A percentile compares a stretch with the other conserved stretches of the same genome.
These are phyloP conservation scores for Aureobasidium sp. DNA, from an alignment of 2,329 filamentous ascomycete species.

Conservation along the genomic window DNA sequence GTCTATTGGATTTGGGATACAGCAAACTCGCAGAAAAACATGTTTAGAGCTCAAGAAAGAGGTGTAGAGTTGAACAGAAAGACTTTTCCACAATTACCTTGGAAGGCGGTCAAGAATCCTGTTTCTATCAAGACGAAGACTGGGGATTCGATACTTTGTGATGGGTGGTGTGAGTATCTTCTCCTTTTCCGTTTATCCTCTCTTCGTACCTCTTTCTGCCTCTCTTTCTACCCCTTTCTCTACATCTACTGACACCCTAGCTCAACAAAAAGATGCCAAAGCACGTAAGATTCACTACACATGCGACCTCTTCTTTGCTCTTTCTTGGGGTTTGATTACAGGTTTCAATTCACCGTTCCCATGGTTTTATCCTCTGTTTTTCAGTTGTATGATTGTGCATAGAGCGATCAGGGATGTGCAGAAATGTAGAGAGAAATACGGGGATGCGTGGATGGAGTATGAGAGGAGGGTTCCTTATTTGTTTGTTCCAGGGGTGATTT, in stretches of 20 bases:
- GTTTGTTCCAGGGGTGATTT: constrained; percentile 1
- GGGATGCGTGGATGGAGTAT: constrained; percentile 71
- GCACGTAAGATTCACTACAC: constrained; percentile 69
- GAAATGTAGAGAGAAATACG: constrained; percentile 81
- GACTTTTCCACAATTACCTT: constrained; percentile 16
- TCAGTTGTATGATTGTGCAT: constrained; percentile 82
- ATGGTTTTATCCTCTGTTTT: constrained; percentile 92
- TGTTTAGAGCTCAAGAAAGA: constrained; percentile 17
- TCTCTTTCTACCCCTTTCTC: no score
- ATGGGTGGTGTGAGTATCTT: constrained; percentile 15
- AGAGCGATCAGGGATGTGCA: constrained; percentile 80
- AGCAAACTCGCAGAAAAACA: constrained; percentile 18
- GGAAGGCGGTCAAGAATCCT: constrained; percentile 10
- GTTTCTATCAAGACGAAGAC: constrained; percentile 12
- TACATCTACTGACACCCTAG: no score
- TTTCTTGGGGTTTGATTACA: constrained; percentile 83
- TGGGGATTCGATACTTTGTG: constrained; percentile 11
- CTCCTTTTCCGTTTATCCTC: neutral
- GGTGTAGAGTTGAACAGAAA: constrained; percentile 14
- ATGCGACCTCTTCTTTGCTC: constrained; percentile 81
- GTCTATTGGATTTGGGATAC: constrained; percentile 25
- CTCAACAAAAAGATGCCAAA: no score
- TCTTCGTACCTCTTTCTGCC: neutral
- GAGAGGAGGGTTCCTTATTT: constrained; percentile 15
- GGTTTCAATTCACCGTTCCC: constrained; percentile 86